phyloP scores from a whole-genome alignment of 225 moss, liverwort and hornwort genomes.

The Bryoerythrophyllum caledonicum region DNA sequence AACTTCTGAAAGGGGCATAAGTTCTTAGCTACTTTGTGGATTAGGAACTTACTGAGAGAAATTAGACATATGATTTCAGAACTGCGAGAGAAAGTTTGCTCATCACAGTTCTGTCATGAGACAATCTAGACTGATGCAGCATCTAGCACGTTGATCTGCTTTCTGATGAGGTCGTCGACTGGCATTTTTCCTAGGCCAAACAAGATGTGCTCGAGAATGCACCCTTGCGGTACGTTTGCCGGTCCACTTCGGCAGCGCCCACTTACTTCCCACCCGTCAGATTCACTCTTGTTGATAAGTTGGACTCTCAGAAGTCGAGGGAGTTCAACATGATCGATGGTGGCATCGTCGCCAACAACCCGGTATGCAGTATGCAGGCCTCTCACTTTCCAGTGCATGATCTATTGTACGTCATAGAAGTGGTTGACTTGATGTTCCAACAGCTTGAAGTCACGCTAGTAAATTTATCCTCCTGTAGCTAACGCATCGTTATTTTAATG shows the following conservation, averaged over 20 bases:
- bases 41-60: neutral
- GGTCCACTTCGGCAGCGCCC: constrained; percentile 51
- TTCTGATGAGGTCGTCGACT: neutral
- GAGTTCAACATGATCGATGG: constrained; percentile 67
- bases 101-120: neutral
- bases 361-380: constrained; percentile 42
- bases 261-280: constrained; percentile 49
- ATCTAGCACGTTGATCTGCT: neutral
- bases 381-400: neutral
- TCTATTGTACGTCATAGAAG: neutral
- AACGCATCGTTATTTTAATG: neutral
- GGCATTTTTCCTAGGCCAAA: constrained; percentile 32
- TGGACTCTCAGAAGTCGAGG: constrained; percentile 19
- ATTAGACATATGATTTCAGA: neutral
- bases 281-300: constrained; percentile 39
- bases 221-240: constrained; percentile 46
- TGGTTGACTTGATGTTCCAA: too few relatives aligned
- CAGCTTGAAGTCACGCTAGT: too few relatives aligned
- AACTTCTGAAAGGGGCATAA: too few relatives aligned
- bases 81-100: too few relatives aligned
- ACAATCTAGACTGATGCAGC: neutral
- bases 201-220: constrained; percentile 44
- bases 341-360: constrained; percentile 51
- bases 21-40: too few relatives aligned
- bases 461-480: too few relatives aligned